Evolutionary conservation across 1,284 basidiomycete species (phyloP).

Genomic region (Xerocomus amazonicus): DNA sequence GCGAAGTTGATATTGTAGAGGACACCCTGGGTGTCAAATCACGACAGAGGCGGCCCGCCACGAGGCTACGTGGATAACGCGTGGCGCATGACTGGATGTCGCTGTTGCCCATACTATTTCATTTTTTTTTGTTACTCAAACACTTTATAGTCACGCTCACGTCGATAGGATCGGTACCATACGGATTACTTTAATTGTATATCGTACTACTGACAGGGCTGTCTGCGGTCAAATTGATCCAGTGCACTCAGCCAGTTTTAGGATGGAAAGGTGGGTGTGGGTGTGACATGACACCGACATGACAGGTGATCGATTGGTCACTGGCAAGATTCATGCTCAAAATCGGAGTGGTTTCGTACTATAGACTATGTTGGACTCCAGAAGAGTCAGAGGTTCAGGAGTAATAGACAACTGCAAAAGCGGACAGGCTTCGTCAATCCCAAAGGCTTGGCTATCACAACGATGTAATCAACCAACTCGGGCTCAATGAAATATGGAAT

Average conservation of each 20-base stretch:
- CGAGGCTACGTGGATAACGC: conserved; percentile 29
- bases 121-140: not conserved
- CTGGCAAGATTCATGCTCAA: conserved; percentile 4
- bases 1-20: conserved; percentile 45
- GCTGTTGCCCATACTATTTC: not conserved
- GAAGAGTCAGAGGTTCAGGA: not conserved
- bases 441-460: not conserved
- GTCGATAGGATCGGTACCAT: conserved; percentile 12
- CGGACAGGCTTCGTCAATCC: no score
- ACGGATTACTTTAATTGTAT: conserved; percentile 14
- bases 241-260: no score
- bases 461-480: conserved; percentile 7
- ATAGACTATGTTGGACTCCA: not conserved
- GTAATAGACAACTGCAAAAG: not conserved
- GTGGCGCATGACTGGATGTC: not conserved
- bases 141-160: not conserved
- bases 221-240: no score
- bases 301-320: not conserved
- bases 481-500: conserved; percentile 20
- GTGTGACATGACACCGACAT: not conserved
- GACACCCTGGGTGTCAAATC: conserved; percentile 17
- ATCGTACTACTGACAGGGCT: conserved; percentile 16
- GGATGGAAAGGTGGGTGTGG: no score
- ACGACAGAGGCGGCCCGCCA: conserved; percentile 12
- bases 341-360: not conserved